A percentile compares a stretch with the other conserved stretches of the same genome.
These are phyloP conservation scores for Crithidia bombi DNA, from an alignment of 208 protist genomes.

Conservation along the genomic window DNA sequence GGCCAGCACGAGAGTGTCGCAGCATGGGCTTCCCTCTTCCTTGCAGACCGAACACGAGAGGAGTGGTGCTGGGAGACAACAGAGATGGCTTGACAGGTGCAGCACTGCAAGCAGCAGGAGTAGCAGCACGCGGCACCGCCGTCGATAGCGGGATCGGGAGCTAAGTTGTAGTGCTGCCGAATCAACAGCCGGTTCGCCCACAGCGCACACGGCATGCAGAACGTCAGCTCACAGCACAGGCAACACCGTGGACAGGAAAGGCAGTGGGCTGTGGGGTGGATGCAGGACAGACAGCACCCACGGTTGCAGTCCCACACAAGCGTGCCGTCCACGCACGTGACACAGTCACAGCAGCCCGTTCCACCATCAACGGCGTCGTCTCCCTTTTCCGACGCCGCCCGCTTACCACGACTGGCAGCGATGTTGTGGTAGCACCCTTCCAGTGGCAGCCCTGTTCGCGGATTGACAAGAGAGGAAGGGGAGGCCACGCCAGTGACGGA, in stretches of 20 bases:
- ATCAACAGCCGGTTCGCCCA: slow-evolving; percentile 55
- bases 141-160: slow-evolving; percentile 36
- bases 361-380: too few relatives aligned
- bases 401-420: neutral
- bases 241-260: slow-evolving; percentile 39
- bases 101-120: slow-evolving; percentile 35
- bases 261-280: slow-evolving; percentile 39
- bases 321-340: slow-evolving; percentile 17
- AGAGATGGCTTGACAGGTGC: slow-evolving; percentile 16
- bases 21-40: neutral
- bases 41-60: neutral
- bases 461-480: slow-evolving; percentile 29
- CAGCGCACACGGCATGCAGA: slow-evolving; percentile 51
- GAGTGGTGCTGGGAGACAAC: slow-evolving; percentile 3
- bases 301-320: slow-evolving; percentile 18
- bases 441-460: slow-evolving; percentile 37
- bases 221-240: slow-evolving; percentile 49
- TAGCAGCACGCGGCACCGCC: slow-evolving; percentile 37
- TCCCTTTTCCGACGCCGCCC: neutral
- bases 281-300: slow-evolving; percentile 37
- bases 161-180: slow-evolving; percentile 54
- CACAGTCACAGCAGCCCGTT: slow-evolving; percentile 36
- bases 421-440: slow-evolving; percentile 45
- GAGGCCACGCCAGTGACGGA: slow-evolving; percentile 26
- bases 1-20: slow-evolving; percentile 32